These are phyloP conservation scores for Globisporangium alternatum DNA, from an alignment of 352 stramenopile species.

Conservation along the genomic window DNA sequence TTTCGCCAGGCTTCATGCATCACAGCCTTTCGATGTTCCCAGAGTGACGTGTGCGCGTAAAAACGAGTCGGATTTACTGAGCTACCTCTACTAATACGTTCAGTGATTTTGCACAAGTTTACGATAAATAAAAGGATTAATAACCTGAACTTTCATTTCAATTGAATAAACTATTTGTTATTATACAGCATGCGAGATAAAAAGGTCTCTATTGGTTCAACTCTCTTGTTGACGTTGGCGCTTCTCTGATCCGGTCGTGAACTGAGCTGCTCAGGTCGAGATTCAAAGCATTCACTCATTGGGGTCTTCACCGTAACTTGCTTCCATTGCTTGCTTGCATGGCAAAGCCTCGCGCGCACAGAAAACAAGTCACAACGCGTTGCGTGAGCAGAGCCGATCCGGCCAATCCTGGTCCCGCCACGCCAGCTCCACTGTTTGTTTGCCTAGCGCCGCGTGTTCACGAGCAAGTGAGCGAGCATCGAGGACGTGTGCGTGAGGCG, in stretches of 20 bases:
- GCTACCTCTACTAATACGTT: neutral
- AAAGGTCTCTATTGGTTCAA: neutral
- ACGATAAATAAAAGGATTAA: too few species aligned
- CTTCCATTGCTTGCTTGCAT: neutral
- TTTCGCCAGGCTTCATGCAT: neutral
- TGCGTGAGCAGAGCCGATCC: neutral
- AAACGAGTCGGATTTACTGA: neutral
- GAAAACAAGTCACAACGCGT: neutral
- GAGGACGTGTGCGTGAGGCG: too few species aligned
- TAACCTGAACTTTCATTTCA: too few species aligned
- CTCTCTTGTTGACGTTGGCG: conserved; percentile 4
- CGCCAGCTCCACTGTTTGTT: neutral
- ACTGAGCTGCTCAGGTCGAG: conserved; percentile 9
- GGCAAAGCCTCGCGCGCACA: neutral
- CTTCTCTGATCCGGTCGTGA: conserved; percentile 8
- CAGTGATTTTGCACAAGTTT: too few species aligned
- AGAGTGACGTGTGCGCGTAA: neutral
- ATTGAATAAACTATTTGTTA: too few species aligned
- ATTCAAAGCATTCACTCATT: conserved; percentile 4
- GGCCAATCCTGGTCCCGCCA: neutral
- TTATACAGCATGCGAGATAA: neutral
- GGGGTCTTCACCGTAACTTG: too few species aligned
- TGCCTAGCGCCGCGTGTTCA: neutral
- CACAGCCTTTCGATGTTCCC: neutral
- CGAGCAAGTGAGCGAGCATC: neutral